phyloP scores from a whole-genome alignment of 352 stramenopile species.

The Globisporangium irregulare region DNA sequence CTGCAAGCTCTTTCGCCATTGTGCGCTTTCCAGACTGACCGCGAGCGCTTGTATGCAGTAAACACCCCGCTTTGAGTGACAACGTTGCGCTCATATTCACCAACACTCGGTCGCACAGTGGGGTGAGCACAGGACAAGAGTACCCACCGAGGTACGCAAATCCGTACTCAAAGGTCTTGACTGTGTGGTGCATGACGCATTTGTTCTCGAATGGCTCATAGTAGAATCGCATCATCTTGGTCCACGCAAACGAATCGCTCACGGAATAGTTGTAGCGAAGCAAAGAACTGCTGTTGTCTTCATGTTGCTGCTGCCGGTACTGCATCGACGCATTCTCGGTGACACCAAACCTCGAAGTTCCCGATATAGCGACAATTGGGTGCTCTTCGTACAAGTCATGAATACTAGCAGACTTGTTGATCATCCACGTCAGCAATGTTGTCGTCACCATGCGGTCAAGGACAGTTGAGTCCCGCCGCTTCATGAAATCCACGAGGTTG shows the following conservation, averaged over 20 bases:
- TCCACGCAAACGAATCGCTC: conserved; percentile 55
- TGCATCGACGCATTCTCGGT: conserved; percentile 2
- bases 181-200: conserved; percentile 50
- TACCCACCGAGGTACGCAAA: conserved; percentile 57
- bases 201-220: conserved; percentile 58
- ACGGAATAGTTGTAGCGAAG: conserved; percentile 44
- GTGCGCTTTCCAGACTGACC: conserved; percentile 40
- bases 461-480: conserved; percentile 21
- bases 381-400: conserved; percentile 49
- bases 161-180: conserved; percentile 64
- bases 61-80: conserved; percentile 44
- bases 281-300: conserved; percentile 26
- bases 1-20: conserved; percentile 39
- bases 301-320: conserved; percentile 13
- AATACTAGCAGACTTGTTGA: conserved; percentile 48
- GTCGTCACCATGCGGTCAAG: conserved; percentile 37
- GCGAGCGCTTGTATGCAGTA: conserved; percentile 34
- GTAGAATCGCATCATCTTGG: conserved; percentile 57
- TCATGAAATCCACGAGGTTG: conserved; percentile 45
- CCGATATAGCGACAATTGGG: conserved; percentile 4
- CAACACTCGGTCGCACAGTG: conserved; percentile 55
- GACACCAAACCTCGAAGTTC: background rate
- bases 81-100: conserved; percentile 55
- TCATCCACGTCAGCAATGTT: conserved; percentile 43
- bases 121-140: conserved; percentile 41